phyloP scores from a whole-genome alignment of 1,284 basidiomycete genomes.

The Cryptococcus sp. region DNA sequence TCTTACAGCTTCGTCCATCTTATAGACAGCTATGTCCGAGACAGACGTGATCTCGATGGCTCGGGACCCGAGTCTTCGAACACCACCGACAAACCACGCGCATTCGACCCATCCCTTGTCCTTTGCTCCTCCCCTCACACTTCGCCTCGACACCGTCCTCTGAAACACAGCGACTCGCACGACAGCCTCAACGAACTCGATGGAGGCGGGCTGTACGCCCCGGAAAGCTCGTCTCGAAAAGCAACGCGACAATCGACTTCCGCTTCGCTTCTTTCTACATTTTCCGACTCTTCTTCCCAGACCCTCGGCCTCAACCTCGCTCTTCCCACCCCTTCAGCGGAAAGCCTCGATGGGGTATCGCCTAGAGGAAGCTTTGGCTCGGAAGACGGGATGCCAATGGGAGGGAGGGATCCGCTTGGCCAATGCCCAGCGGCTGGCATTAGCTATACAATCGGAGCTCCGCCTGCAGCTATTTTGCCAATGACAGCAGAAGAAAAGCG shows the following conservation, averaged over 20 bases:
- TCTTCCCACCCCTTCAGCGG: not conserved
- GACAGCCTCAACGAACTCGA: not conserved
- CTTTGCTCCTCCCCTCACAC: not conserved
- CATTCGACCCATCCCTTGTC: not conserved
- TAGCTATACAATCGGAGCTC: conserved; percentile 1
- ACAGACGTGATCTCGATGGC: not conserved
- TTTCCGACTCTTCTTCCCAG: not conserved
- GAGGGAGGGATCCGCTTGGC: not conserved
- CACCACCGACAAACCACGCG: not conserved
- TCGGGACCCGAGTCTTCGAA: not conserved
- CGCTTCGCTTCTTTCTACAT: not conserved
- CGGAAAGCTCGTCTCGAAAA: too few relatives aligned
- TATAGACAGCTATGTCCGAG: not conserved
- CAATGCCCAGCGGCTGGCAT: conserved; percentile 1
- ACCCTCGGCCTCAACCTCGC: not conserved
- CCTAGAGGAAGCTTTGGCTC: not conserved
- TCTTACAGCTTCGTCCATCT: not conserved
- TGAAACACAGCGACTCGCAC: not conserved
- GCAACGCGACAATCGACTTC: not conserved
- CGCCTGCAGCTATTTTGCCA: not conserved
- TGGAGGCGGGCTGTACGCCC: not conserved
- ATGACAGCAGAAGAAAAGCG: conserved; percentile 6
- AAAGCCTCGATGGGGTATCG: not conserved
- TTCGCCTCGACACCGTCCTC: not conserved
- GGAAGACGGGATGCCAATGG: not conserved